Percentiles rank a stretch among this genome's conserved stretches.
Conservation (phyloP, 495 filamentous ascomycete species). For the Tuber aestivum region DNA sequence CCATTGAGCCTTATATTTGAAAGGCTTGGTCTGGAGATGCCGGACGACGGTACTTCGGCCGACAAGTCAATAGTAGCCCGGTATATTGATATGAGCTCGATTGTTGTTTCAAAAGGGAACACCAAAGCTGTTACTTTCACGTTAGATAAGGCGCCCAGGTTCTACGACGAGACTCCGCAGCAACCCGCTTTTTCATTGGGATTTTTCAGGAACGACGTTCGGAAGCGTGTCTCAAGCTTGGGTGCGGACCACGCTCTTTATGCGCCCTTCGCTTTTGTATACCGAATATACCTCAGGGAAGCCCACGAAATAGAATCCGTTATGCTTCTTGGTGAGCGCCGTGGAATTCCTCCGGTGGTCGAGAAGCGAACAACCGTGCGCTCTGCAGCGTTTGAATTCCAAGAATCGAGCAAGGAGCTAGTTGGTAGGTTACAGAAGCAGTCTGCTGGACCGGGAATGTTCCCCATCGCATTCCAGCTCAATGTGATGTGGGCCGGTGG, state of each 20-base stretch:
- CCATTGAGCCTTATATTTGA: neutral
- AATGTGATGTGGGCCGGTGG: constrained; percentile 37
- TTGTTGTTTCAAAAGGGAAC: neutral
- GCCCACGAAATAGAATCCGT: constrained; percentile 9
- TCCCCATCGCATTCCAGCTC: constrained; percentile 39
- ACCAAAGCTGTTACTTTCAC: neutral
- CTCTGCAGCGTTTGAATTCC: constrained; percentile 13
- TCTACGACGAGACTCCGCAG: neutral
- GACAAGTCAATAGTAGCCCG: neutral
- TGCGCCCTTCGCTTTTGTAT: constrained; percentile 39
- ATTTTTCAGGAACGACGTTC: neutral
- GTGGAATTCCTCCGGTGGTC: constrained; percentile 31
- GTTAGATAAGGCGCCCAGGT: neutral
- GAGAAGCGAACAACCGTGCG: constrained; percentile 11
- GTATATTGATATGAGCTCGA: constrained; percentile 1
- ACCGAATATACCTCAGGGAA: constrained; percentile 26
- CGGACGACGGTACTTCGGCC: too few relatives aligned
- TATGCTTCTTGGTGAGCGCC: constrained; percentile 13
- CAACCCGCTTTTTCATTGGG: neutral
- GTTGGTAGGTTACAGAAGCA: constrained; percentile 9
- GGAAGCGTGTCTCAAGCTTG: constrained; percentile 24
- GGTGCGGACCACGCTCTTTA: constrained; percentile 27
- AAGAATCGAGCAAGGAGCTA: constrained; percentile 25
- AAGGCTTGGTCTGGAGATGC: neutral
- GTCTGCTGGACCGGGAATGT: constrained; percentile 20